Percentiles rank a stretch among this genome's conserved stretches.
Conservation (phyloP, 768 basidiomycete species). For the Mycena vulgaris region DNA sequence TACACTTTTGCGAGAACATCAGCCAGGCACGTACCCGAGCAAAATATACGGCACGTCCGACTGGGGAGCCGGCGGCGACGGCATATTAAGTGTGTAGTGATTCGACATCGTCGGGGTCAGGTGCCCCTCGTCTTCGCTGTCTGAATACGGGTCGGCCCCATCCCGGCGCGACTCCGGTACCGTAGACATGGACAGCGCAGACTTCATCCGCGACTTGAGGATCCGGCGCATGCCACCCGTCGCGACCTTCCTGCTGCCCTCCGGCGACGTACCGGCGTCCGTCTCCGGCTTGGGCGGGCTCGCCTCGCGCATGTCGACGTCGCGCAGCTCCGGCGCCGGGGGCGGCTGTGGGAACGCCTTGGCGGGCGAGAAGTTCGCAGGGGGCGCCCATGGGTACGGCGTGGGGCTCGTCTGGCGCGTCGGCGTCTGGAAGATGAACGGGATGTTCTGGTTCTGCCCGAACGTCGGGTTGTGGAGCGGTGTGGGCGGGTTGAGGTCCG, state of each 20-base stretch:
- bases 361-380: constrained; percentile 69
- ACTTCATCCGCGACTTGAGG: constrained; percentile 72
- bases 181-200: constrained; percentile 45
- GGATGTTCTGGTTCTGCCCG: constrained; percentile 76
- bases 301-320: constrained; percentile 83
- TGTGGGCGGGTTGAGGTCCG: constrained; percentile 60
- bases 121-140: constrained; percentile 65
- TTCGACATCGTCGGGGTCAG: constrained; percentile 74
- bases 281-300: constrained; percentile 72
- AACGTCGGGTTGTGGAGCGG: constrained; percentile 68
- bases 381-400: constrained; percentile 77
- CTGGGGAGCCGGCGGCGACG: constrained; percentile 68
- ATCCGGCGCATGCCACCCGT: constrained; percentile 77
- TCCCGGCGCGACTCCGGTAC: constrained; percentile 53
- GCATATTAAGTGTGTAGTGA: constrained; percentile 89
- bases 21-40: constrained; percentile 75
- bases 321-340: constrained; percentile 64
- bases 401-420: constrained; percentile 56
- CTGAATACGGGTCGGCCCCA: constrained; percentile 57
- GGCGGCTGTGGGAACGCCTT: constrained; percentile 68
- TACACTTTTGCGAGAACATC: constrained; percentile 2
- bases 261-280: constrained; percentile 31
- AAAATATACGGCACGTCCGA: constrained; percentile 86
- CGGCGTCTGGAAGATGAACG: constrained; percentile 79
- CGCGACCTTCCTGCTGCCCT: constrained; percentile 66